phyloP scores from a whole-genome alignment of 2,329 filamentous ascomycete species.

The Magnaporthiopsis rhizophila region DNA sequence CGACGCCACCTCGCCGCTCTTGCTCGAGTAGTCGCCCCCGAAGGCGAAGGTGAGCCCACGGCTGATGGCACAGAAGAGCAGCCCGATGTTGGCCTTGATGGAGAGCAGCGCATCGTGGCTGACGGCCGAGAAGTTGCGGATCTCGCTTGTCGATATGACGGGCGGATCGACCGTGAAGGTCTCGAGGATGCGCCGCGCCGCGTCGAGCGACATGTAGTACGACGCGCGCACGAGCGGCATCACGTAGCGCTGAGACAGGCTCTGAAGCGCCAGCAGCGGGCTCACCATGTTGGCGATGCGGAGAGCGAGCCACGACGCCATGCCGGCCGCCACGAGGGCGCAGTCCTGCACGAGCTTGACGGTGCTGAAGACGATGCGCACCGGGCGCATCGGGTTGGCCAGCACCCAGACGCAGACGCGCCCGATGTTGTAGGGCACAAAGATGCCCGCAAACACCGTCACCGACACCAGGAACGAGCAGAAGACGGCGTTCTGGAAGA shows the following conservation, averaged over 20 bases:
- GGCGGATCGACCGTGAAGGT: constrained; percentile 43
- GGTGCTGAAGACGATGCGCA: constrained; percentile 62
- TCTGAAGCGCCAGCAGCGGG: constrained; percentile 25
- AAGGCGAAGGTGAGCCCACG: constrained; percentile 33
- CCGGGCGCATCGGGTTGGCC: constrained; percentile 69
- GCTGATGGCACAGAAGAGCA: constrained; percentile 31
- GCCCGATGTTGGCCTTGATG: constrained; percentile 46
- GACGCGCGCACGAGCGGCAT: constrained; percentile 20
- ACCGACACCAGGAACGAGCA: constrained; percentile 83
- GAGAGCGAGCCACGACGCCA: constrained; percentile 31
- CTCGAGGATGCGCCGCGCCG: constrained; percentile 39
- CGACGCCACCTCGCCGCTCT: constrained; percentile 17
- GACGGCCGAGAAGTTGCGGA: constrained; percentile 68
- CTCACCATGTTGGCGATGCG: constrained; percentile 31
- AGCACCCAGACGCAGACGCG: constrained; percentile 73
- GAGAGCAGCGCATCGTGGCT: constrained; percentile 62
- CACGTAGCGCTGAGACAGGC: constrained; percentile 8
- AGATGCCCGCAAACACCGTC: constrained; percentile 78
- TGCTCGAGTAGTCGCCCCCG: constrained; percentile 31
- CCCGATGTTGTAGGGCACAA: constrained; percentile 86
- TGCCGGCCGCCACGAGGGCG: constrained; percentile 56
- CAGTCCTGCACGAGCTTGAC: constrained; percentile 77
- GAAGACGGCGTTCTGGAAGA: constrained; percentile 93
- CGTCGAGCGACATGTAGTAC: constrained; percentile 33
- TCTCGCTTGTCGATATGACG: constrained; percentile 47